Conservation (phyloP, 768 basidiomycete species). For the Symmetrospora coprosmae region DNA sequence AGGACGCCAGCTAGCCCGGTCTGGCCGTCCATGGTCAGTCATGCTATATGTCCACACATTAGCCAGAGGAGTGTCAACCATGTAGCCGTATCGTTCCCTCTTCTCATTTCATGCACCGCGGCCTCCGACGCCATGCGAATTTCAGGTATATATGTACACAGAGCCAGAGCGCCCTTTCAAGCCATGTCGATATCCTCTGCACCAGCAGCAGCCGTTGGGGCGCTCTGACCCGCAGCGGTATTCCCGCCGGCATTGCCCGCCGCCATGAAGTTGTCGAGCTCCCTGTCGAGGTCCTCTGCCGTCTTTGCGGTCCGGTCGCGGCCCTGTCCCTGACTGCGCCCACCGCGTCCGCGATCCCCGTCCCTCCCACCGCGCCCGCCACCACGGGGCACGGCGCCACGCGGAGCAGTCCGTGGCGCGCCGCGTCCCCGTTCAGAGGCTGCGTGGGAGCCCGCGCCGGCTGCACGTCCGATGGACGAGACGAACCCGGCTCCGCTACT, state of each 20-base stretch:
- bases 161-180: too few relatives aligned
- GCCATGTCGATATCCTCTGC: background rate
- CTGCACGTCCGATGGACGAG: background rate
- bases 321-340: background rate
- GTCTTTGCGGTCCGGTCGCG: slow-evolving; percentile 25
- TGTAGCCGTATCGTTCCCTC: too few relatives aligned
- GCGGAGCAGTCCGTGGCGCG: background rate
- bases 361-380: background rate
- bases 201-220: background rate
- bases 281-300: slow-evolving; percentile 29
- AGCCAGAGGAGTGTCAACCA: too few relatives aligned
- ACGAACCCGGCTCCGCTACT: background rate
- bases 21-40: background rate
- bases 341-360: background rate
- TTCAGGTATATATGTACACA: too few relatives aligned
- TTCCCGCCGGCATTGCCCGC: background rate
- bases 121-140: too few relatives aligned
- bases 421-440: background rate
- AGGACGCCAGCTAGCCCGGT: background rate
- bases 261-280: slow-evolving; percentile 32
- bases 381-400: background rate
- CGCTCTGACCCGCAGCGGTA: background rate
- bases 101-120: too few relatives aligned
- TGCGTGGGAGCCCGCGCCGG: background rate
- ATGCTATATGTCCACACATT: too few relatives aligned